phyloP scores from a whole-genome alignment of 1,284 basidiomycete species.

The Ceratobasidium sp. region DNA sequence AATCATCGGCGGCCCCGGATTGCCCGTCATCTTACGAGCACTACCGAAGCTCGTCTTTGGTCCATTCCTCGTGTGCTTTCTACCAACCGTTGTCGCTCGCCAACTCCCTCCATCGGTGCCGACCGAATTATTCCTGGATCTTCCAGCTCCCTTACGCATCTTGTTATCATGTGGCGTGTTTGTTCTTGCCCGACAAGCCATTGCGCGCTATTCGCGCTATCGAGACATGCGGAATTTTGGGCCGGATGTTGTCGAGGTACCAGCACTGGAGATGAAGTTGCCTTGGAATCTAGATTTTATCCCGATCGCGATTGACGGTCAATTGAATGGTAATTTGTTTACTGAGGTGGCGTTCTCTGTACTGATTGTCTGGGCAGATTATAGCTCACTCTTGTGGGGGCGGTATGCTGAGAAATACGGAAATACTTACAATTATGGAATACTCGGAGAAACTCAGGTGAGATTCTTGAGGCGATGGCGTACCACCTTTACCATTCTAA shows the following conservation, averaged over 20 bases:
- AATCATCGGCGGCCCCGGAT: conserved; percentile 25
- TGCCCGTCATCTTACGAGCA: neutral
- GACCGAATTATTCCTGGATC: neutral
- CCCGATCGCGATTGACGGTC: neutral
- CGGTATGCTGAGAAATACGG: conserved; percentile 70
- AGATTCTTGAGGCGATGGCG: conserved; percentile 44
- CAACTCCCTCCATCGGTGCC: neutral
- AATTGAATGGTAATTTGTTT: conserved; percentile 15
- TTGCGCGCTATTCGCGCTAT: neutral
- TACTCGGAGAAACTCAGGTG: conserved; percentile 71
- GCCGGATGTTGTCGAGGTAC: conserved; percentile 5
- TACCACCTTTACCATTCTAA: neutral
- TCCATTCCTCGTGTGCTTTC: neutral
- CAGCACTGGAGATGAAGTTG: neutral
- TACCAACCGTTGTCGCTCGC: conserved; percentile 5
- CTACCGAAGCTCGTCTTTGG: conserved; percentile 5
- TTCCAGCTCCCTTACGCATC: neutral
- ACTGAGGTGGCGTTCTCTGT: too few relatives aligned
- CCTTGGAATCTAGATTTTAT: conserved; percentile 31
- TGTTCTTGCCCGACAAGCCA: neutral
- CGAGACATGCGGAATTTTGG: neutral
- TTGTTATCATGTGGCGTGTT: neutral
- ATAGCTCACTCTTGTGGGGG: conserved; percentile 62
- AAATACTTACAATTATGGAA: conserved; percentile 67
- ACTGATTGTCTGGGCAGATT: too few relatives aligned